Conservation (phyloP, 2,329 filamentous ascomycete species). For the Colletotrichum graminicola region DNA sequence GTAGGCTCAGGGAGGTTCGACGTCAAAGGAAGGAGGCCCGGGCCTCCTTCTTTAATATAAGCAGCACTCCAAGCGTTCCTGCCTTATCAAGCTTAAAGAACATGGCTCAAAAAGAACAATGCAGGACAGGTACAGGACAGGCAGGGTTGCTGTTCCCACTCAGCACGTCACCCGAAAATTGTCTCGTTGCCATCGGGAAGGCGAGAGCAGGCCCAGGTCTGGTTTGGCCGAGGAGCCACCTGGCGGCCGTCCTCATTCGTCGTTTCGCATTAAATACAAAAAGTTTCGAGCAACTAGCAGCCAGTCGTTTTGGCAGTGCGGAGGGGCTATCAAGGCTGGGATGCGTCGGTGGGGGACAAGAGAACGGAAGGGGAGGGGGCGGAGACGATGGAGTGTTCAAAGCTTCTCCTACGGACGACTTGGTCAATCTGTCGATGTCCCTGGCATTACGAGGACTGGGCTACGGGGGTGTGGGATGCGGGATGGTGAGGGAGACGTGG, state of each 20-base stretch:
- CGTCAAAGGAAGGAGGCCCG: constrained; percentile 32
- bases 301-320: constrained; percentile 37
- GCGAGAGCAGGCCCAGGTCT: constrained; percentile 28
- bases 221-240: constrained; percentile 24
- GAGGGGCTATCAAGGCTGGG: constrained; percentile 26
- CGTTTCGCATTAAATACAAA: constrained; percentile 32
- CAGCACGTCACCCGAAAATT: constrained; percentile 16
- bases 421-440: constrained; percentile 30
- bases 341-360: constrained; percentile 23
- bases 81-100: constrained; percentile 23
- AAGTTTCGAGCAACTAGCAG: constrained; percentile 34
- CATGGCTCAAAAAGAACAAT: constrained; percentile 17
- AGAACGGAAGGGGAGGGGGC: constrained; percentile 5
- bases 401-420: constrained; percentile 31
- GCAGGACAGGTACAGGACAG: background rate
- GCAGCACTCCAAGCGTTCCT: constrained; percentile 11
- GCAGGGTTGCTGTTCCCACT: constrained; percentile 17
- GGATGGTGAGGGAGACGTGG: background rate
- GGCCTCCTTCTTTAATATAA: constrained; percentile 35
- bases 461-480: constrained; percentile 20
- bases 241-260: constrained; percentile 27
- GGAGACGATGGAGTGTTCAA: constrained; percentile 26
- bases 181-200: constrained; percentile 3
- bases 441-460: constrained; percentile 5
- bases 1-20: constrained; percentile 16